A percentile compares a stretch with the other conserved stretches of the same genome.
These are phyloP conservation scores for Arachis monticola DNA, from an alignment of 331 rosid genomes.

Conservation along the genomic window DNA sequence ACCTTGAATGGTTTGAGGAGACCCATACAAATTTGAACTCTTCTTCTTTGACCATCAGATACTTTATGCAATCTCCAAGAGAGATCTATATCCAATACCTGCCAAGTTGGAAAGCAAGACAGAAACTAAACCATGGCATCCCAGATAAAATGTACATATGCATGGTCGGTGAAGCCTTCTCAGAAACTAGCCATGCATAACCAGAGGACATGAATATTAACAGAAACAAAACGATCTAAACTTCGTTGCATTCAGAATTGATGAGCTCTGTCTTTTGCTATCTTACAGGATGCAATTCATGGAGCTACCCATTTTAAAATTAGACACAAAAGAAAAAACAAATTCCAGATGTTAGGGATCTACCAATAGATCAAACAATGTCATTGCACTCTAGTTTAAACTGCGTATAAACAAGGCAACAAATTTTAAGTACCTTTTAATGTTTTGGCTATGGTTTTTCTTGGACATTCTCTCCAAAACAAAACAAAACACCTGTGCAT, in stretches of 20 bases:
- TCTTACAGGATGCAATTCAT: background rate
- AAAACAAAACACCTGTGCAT: no score
- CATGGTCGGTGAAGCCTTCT: background rate
- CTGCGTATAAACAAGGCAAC: no score
- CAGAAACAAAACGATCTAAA: background rate
- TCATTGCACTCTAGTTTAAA: no score
- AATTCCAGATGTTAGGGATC: no score
- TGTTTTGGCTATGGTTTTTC: no score
- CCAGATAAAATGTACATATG: slow-evolving; percentile 6
- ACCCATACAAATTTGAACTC: slow-evolving; percentile 98
- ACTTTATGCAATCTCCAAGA: slow-evolving; percentile 96
- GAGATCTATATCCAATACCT: slow-evolving; percentile 80
- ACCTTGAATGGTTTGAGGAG: slow-evolving; percentile 89
- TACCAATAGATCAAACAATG: no score
- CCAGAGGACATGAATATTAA: slow-evolving; percentile 25
- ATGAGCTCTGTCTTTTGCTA: slow-evolving; percentile 3
- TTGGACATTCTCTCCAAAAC: no score
- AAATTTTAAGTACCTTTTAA: no score
- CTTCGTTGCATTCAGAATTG: slow-evolving; percentile 21
- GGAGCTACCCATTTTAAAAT: no score
- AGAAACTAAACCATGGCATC: slow-evolving; percentile 18
- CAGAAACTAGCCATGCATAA: slow-evolving; percentile 24
- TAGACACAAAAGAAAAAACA: no score
- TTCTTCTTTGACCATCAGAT: slow-evolving; percentile 95
- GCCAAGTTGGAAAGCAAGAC: slow-evolving; percentile 35